Evolutionary conservation across 2,329 filamentous ascomycete genomes (phyloP).

Genomic region (Shiraia bambusicola): DNA sequence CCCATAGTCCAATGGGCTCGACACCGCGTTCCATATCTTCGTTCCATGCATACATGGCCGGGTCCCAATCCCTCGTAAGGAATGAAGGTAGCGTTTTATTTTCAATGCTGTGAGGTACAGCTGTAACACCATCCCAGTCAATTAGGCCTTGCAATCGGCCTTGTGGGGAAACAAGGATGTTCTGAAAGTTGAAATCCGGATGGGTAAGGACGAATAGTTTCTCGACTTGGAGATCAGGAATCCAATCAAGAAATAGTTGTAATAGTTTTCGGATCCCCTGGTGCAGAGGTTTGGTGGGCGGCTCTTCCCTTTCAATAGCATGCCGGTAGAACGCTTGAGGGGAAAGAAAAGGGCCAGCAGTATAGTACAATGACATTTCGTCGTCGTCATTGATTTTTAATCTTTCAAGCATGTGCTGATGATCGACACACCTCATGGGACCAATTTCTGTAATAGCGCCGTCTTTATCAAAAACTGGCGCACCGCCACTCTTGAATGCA

Average conservation of each 20-base stretch:
- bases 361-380: constrained; percentile 3
- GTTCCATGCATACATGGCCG: constrained; percentile 1
- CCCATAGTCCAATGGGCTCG: neutral
- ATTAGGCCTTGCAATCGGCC: constrained; percentile 9
- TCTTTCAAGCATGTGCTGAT: neutral
- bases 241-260: constrained; percentile 1
- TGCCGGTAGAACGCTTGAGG: constrained; percentile 5
- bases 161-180: constrained; percentile 9
- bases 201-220: constrained; percentile 9
- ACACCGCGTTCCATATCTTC: constrained; percentile 1
- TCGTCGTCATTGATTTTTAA: neutral
- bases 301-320: constrained; percentile 4
- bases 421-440: neutral
- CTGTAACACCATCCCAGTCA: constrained; percentile 14
- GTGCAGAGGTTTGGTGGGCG: neutral
- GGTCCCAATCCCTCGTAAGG: constrained; percentile 5
- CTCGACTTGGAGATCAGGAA: constrained; percentile 2
- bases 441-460: constrained; percentile 1
- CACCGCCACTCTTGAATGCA: constrained; percentile 8
- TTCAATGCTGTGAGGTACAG: constrained; percentile 10
- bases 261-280: constrained; percentile 3
- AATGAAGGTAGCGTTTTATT: constrained; percentile 6
- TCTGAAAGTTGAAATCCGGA: constrained; percentile 13
- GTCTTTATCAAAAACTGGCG: constrained; percentile 1
- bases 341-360: constrained; percentile 4